Evolutionary conservation across 306 rosid genomes (phyloP).

Genomic region (Cicer pinnatifidum): DNA sequence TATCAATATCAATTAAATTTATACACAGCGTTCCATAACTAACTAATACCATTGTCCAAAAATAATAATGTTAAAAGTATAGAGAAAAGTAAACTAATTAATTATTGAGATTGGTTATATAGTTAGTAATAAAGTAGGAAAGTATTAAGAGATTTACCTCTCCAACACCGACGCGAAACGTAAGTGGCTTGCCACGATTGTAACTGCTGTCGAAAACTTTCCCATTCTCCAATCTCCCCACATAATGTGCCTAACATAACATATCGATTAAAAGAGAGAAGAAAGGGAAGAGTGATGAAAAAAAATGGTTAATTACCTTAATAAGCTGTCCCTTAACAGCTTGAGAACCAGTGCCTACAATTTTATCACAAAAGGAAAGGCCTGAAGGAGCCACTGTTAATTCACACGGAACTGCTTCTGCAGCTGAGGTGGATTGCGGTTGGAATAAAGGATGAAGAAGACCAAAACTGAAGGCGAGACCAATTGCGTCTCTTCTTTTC

Average conservation of each 20-base stretch:
- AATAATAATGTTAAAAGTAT: no score
- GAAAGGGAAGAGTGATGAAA: not conserved
- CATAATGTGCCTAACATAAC: conserved; percentile 67
- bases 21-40: no score
- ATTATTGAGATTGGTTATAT: no score
- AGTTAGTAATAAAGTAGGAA: no score
- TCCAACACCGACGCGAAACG: conserved; percentile 88
- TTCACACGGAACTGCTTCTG: conserved; percentile 56
- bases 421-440: conserved; percentile 43
- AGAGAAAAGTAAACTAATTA: no score
- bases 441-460: conserved; percentile 44
- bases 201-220: conserved; percentile 93
- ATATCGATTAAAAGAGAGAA: not conserved
- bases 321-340: conserved; percentile 82
- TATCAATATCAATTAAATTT: no score
- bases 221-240: conserved; percentile 90
- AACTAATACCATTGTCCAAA: no score
- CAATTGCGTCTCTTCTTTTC: conserved; percentile 60
- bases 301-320: conserved; percentile 57
- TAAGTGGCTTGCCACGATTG: conserved; percentile 84
- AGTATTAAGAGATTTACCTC: conserved; percentile 56
- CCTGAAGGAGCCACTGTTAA: conserved; percentile 75
- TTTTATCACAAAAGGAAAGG: conserved; percentile 81
- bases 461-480: conserved; percentile 58
- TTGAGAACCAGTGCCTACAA: conserved; percentile 74